Conservation (phyloP, 2,329 filamentous ascomycete species). For the Fusarium neocosmosporiellum region DNA sequence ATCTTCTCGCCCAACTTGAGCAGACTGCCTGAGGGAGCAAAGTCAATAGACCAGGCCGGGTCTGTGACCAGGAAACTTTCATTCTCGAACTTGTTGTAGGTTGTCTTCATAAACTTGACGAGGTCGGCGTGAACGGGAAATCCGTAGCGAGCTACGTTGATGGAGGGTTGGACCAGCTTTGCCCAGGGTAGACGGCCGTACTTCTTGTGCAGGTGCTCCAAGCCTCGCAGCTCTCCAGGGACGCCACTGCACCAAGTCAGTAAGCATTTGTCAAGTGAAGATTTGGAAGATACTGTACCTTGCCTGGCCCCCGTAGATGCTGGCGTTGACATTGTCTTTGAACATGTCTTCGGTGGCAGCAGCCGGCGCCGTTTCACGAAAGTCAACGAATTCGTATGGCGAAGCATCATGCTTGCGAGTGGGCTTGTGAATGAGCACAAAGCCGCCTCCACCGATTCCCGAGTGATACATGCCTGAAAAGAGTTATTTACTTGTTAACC, state of each 20-base stretch:
- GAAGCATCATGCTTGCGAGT: constrained; percentile 59
- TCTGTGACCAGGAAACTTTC: constrained; percentile 73
- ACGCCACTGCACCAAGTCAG: constrained; percentile 61
- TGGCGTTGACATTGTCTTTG: constrained; percentile 71
- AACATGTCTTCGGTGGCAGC: constrained; percentile 87
- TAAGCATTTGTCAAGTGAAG: fast-evolving
- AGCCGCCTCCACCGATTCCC: constrained; percentile 83
- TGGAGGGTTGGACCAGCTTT: constrained; percentile 74
- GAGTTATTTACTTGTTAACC: neutral
- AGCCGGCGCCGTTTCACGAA: constrained; percentile 84
- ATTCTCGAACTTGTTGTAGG: constrained; percentile 55
- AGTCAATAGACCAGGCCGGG: constrained; percentile 83
- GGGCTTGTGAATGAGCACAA: constrained; percentile 75
- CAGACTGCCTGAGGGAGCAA: constrained; percentile 78
- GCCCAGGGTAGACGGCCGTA: constrained; percentile 75
- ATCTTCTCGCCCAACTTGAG: constrained; percentile 78
- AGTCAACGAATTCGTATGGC: constrained; percentile 82
- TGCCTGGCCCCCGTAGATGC: constrained; percentile 77
- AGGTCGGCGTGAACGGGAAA: constrained; percentile 80
- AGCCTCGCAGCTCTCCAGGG: constrained; percentile 77
- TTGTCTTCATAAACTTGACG: constrained; percentile 72
- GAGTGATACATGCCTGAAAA: constrained; percentile 68
- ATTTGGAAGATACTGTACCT: constrained; percentile 63
- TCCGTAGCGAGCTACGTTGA: constrained; percentile 77
- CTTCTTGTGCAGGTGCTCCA: constrained; percentile 77